Evolutionary conservation across 73 alveolate species (phyloP).

Genomic region (Tetrahymena thermophila): DNA sequence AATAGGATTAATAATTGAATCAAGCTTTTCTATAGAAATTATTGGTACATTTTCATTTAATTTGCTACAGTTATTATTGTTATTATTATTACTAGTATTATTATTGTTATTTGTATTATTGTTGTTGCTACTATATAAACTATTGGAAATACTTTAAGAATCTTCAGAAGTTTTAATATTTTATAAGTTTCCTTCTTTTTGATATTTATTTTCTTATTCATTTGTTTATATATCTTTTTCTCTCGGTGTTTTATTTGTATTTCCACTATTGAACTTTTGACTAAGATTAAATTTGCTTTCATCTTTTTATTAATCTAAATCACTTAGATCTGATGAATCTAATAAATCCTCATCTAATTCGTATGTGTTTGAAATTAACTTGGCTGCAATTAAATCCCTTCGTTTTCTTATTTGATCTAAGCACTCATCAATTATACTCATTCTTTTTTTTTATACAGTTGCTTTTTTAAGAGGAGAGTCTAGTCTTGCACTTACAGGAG

Average conservation of each 20-base stretch:
- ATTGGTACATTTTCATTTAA: not conserved
- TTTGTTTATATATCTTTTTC: not conserved
- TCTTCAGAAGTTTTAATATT: not conserved
- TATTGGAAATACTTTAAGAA: not conserved
- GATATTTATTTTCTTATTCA: not conserved
- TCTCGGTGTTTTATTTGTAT: not conserved
- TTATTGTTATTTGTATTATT: not conserved
- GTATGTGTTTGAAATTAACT: not conserved
- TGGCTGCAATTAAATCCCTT: not conserved
- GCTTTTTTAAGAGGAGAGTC: not conserved
- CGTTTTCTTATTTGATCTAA: not conserved
- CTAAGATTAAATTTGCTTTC: not conserved
- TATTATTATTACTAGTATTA: too few relatives aligned
- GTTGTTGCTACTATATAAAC: not conserved
- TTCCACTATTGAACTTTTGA: not conserved
- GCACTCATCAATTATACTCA: not conserved
- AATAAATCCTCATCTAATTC: not conserved
- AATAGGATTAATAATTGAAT: not conserved
- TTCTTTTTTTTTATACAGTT: not conserved
- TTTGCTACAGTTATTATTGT: not conserved
- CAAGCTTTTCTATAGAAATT: not conserved
- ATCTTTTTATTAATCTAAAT: not conserved
- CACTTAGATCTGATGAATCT: not conserved
- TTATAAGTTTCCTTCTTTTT: not conserved
- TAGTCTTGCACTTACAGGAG: not conserved